Conservation (phyloP, 768 basidiomycete genomes). For the Kwoniella sp. region DNA sequence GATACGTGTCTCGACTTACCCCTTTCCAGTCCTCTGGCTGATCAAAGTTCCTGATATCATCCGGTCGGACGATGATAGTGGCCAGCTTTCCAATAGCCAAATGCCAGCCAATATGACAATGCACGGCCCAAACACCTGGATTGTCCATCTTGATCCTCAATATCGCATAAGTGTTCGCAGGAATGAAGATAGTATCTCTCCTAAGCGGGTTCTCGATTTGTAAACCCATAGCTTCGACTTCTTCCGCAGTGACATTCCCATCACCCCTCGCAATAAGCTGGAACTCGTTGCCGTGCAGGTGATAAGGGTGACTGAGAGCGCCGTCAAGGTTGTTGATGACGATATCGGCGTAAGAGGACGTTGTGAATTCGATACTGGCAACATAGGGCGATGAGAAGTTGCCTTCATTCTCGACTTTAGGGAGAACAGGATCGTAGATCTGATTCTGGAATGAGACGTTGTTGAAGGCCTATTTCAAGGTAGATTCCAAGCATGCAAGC, state of each 20-base stretch:
- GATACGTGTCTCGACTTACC: conserved; percentile 15
- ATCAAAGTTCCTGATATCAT: conserved; percentile 20
- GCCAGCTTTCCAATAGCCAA: conserved; percentile 35
- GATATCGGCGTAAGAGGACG: conserved; percentile 29
- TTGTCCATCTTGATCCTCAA: conserved; percentile 28
- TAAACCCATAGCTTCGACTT: conserved; percentile 5
- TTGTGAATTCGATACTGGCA: conserved; percentile 21
- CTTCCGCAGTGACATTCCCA: conserved; percentile 25
- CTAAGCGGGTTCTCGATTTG: conserved; percentile 12
- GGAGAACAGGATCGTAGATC: conserved; percentile 32
- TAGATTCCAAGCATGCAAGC: too few relatives aligned
- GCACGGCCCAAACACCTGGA: conserved; percentile 40
- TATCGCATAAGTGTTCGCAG: conserved; percentile 9
- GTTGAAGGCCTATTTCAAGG: conserved; percentile 33
- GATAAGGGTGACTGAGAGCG: conserved; percentile 31
- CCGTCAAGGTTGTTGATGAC: conserved; percentile 40
- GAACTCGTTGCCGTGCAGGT: conserved; percentile 38
- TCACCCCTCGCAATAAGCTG: conserved; percentile 32
- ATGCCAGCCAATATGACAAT: conserved; percentile 45
- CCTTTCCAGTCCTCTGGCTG: conserved; percentile 26
- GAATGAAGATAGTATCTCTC: conserved; percentile 22
- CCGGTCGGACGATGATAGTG: conserved; percentile 32
- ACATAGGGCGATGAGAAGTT: conserved; percentile 18
- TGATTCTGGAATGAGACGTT: conserved; percentile 31
- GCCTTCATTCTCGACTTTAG: conserved; percentile 16